These are phyloP conservation scores for Sorghum bicolor DNA, from an alignment of 176 grass and related monocot genomes.

Conservation along the genomic window DNA sequence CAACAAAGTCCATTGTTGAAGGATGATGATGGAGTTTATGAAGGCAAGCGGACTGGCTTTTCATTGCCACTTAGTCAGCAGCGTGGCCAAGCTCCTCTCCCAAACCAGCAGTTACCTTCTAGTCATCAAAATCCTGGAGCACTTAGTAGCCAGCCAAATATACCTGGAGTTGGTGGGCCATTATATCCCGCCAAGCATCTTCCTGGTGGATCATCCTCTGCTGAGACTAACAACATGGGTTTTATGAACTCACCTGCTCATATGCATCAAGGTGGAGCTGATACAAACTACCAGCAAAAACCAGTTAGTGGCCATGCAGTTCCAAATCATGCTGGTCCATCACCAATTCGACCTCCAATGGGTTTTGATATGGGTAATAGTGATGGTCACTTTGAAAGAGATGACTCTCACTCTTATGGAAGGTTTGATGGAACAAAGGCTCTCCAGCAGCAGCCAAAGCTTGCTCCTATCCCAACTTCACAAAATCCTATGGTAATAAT, in stretches of 20 bases:
- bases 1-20: constrained; percentile 38
- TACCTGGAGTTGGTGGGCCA: constrained; percentile 32
- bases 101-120: constrained; percentile 39
- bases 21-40: constrained; percentile 37
- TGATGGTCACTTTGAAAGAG: constrained; percentile 62
- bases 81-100: constrained; percentile 27
- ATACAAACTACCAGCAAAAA: constrained; percentile 48
- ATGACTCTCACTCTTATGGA: constrained; percentile 40
- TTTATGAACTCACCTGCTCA: constrained; percentile 45
- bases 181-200: constrained; percentile 41
- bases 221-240: constrained; percentile 27
- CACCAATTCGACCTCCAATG: constrained; percentile 47
- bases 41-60: constrained; percentile 52
- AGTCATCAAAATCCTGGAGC: constrained; percentile 48
- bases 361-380: constrained; percentile 50
- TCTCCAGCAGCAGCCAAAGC: constrained; percentile 67
- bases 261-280: constrained; percentile 33
- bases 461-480: constrained; percentile 54
- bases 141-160: constrained; percentile 33
- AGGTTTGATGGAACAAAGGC: constrained; percentile 60
- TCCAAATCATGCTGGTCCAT: constrained; percentile 47
- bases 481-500: constrained; percentile 51
- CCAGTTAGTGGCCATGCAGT: constrained; percentile 25
- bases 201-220: constrained; percentile 44
- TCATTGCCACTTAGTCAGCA: constrained; percentile 51